phyloP scores from a whole-genome alignment of 441 rosid genomes.

The Populus hybrid region DNA sequence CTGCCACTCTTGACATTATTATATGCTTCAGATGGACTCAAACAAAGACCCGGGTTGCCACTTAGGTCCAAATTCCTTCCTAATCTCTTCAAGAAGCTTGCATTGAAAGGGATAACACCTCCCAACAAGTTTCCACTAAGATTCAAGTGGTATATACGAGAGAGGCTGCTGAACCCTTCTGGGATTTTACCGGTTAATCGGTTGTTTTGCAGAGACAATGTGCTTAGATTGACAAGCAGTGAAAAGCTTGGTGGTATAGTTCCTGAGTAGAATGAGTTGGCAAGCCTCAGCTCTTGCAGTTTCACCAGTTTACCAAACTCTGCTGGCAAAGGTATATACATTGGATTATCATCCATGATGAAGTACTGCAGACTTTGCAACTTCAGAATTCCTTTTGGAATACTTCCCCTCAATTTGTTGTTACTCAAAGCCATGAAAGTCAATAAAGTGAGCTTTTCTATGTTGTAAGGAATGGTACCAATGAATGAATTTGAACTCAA shows the following conservation, averaged over 20 bases:
- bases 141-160: conserved; percentile 77
- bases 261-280: conserved; percentile 72
- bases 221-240: conserved; percentile 53
- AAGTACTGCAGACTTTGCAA: conserved; percentile 68
- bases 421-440: conserved; percentile 71
- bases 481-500: conserved; percentile 68
- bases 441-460: conserved; percentile 51
- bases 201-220: conserved; percentile 78
- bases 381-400: conserved; percentile 58
- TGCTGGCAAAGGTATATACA: conserved; percentile 51
- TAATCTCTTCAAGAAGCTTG: conserved; percentile 54
- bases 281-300: conserved; percentile 76
- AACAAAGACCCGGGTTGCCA: conserved; percentile 73
- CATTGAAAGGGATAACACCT: conserved; percentile 70
- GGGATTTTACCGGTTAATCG: conserved; percentile 74
- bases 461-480: conserved; percentile 54
- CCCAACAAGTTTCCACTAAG: conserved; percentile 61
- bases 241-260: conserved; percentile 59
- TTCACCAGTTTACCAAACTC: conserved; percentile 53
- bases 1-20: conserved; percentile 46
- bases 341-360: conserved; percentile 82
- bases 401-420: conserved; percentile 56
- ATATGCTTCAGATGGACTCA: conserved; percentile 55
- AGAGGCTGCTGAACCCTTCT: conserved; percentile 35
- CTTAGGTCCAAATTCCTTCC: conserved; percentile 82